Conservation (phyloP, 129 eudicot genomes). For the Escallonia rubra region DNA sequence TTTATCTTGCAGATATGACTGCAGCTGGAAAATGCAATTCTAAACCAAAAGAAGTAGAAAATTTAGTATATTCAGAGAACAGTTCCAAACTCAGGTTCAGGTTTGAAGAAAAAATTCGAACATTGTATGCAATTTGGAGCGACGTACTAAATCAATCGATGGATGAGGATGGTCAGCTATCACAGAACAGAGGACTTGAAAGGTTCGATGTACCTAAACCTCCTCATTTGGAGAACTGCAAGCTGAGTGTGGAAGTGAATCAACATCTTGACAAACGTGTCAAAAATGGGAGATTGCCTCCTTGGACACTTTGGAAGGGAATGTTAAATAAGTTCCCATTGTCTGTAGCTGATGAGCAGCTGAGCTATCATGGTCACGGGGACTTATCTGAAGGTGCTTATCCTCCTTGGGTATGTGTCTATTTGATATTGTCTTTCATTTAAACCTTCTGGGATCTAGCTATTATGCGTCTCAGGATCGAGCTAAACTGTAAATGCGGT, state of each 20-base stretch:
- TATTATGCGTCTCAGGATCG: too few relatives aligned
- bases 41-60: slow-evolving; percentile 27
- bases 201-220: slow-evolving; percentile 39
- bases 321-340: slow-evolving; percentile 40
- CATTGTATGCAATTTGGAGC: slow-evolving; percentile 63
- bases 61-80: slow-evolving; percentile 29
- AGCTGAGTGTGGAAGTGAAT: slow-evolving; percentile 34
- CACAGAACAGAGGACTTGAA: slow-evolving; percentile 7
- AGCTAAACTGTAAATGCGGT: too few relatives aligned
- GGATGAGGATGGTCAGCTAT: slow-evolving; percentile 23
- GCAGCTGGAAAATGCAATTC: slow-evolving; percentile 34
- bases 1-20: slow-evolving; percentile 25
- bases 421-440: not conserved
- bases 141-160: slow-evolving; percentile 33
- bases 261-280: slow-evolving; percentile 51
- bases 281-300: slow-evolving; percentile 50
- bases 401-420: slow-evolving; percentile 95
- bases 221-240: slow-evolving; percentile 92
- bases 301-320: slow-evolving; percentile 97
- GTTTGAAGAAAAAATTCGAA: slow-evolving; percentile 30
- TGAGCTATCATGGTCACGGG: slow-evolving; percentile 32
- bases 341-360: slow-evolving; percentile 33
- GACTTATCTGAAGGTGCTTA: slow-evolving; percentile 52
- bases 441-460: too few relatives aligned
- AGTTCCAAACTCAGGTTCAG: slow-evolving; percentile 10